Evolutionary conservation across 2,329 filamentous ascomycete species (phyloP).

Genomic region (Samsoniella hepiali): DNA sequence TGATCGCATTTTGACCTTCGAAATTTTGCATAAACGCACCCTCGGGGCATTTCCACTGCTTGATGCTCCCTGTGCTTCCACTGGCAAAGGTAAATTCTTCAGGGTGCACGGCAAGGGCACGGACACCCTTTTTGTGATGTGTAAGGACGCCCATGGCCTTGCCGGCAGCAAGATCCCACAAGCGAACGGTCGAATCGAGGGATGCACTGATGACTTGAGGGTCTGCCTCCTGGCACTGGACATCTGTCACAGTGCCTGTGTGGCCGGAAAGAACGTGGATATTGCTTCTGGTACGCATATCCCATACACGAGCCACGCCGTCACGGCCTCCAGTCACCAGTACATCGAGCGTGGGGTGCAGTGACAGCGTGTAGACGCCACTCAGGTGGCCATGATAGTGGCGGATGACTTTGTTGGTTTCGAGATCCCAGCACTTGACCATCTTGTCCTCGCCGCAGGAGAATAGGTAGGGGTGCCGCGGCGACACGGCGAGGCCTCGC

Average conservation of each 20-base stretch:
- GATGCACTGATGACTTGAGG: constrained; percentile 94
- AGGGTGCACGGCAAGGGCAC: constrained; percentile 79
- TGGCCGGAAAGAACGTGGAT: constrained; percentile 91
- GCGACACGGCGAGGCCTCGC: constrained; percentile 85
- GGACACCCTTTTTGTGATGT: constrained; percentile 97
- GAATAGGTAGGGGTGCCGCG: constrained; percentile 93
- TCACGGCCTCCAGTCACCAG: constrained; percentile 93
- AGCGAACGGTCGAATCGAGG: constrained; percentile 81
- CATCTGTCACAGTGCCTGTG: constrained; percentile 81
- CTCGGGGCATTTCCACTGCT: constrained; percentile 99
- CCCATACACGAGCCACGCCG: constrained; percentile 93
- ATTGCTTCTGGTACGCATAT: constrained; percentile 95
- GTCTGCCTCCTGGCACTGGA: constrained; percentile 93
- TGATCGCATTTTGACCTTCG: constrained; percentile 91
- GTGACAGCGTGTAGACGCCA: constrained; percentile 85
- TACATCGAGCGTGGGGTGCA: constrained; percentile 95
- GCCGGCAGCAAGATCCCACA: constrained; percentile 95
- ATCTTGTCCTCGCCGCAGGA: constrained; percentile 99
- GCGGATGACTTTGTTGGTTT: constrained; percentile 98
- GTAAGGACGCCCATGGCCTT: constrained; percentile 96
- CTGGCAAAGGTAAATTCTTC: constrained; percentile 95
- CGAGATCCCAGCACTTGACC: constrained; percentile 99
- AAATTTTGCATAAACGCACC: constrained; percentile 99
- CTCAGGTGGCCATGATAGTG: constrained; percentile 97
- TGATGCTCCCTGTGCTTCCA: constrained; percentile 88